Percentiles rank a stretch among this genome's conserved stretches.
Conservation (phyloP, 768 basidiomycete species). For the Hygrophorus russula region DNA sequence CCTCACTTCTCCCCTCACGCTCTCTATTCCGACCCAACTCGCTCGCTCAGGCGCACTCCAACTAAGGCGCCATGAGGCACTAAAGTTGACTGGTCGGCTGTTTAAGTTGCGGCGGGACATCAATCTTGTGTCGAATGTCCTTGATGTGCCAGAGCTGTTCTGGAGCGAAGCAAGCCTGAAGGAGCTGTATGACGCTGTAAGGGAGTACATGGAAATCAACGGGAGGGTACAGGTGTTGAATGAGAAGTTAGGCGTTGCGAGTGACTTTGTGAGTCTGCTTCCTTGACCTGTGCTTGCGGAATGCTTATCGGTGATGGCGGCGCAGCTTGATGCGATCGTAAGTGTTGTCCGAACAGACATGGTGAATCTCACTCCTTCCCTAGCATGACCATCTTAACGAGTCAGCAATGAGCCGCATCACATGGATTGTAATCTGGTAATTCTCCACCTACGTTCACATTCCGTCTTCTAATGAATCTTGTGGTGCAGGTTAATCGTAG, state of each 20-base stretch:
- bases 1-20: conserved; percentile 64
- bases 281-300: neutral
- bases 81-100: conserved; percentile 75
- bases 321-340: conserved; percentile 8
- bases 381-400: conserved; percentile 82
- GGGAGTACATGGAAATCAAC: conserved; percentile 92
- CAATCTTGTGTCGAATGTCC: conserved; percentile 80
- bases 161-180: conserved; percentile 91
- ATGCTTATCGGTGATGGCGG: conserved; percentile 1
- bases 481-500: conserved; percentile 66
- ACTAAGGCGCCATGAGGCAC: conserved; percentile 69
- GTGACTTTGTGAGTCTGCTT: conserved; percentile 62
- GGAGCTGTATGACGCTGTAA: conserved; percentile 82
- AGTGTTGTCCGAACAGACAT: too few species aligned
- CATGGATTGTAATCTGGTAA: conserved; percentile 41
- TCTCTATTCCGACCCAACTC: conserved; percentile 77
- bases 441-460: conserved; percentile 13
- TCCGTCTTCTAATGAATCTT: conserved; percentile 11
- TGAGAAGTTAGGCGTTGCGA: conserved; percentile 78
- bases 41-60: conserved; percentile 67
- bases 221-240: conserved; percentile 76
- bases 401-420: conserved; percentile 81
- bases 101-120: conserved; percentile 87
- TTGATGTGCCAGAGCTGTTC: conserved; percentile 90
- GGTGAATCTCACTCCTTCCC: too few species aligned